A percentile compares a stretch with the other conserved stretches of the same genome.
These are phyloP conservation scores for Amylostereum chailletii DNA, from an alignment of 1,284 basidiomycete species.

Conservation along the genomic window DNA sequence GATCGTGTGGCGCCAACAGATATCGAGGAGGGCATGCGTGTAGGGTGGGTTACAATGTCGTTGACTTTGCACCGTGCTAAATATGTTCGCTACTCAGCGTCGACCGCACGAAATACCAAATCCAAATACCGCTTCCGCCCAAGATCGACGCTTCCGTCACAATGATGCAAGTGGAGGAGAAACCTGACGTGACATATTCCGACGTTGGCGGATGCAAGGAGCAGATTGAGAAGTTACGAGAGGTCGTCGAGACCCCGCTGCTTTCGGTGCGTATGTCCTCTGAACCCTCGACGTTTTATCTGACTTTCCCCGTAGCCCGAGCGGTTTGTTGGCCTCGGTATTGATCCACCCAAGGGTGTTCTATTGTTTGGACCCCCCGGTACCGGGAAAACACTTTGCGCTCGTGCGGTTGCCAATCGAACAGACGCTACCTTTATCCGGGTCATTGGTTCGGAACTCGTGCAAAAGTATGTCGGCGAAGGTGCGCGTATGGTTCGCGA, in stretches of 20 bases:
- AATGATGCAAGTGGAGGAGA: slow-evolving; percentile 99
- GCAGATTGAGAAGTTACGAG: slow-evolving; percentile 97
- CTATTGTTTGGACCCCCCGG: slow-evolving; percentile 95
- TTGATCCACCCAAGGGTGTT: slow-evolving; percentile 98
- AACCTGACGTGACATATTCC: slow-evolving; percentile 97
- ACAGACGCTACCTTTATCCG: slow-evolving; percentile 99
- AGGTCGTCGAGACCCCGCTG: slow-evolving; percentile 97
- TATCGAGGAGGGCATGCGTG: slow-evolving; percentile 99
- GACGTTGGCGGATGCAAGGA: slow-evolving; percentile 99
- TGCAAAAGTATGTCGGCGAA: slow-evolving; percentile 99
- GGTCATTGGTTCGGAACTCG: slow-evolving; percentile 97
- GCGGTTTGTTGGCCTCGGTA: slow-evolving; percentile 95
- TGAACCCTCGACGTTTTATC: slow-evolving; percentile 4
- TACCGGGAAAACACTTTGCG: slow-evolving; percentile 98
- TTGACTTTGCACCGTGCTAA: slow-evolving; percentile 7
- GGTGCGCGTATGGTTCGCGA: slow-evolving; percentile 99
- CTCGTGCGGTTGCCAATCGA: slow-evolving; percentile 95
- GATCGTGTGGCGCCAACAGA: slow-evolving; percentile 96
- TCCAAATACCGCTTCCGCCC: slow-evolving; percentile 99
- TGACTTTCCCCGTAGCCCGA: slow-evolving; percentile 65
- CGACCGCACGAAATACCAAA: slow-evolving; percentile 95
- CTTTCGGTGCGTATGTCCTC: slow-evolving; percentile 61
- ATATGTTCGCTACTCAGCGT: slow-evolving; percentile 39
- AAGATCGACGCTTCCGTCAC: slow-evolving; percentile 99
- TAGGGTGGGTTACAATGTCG: slow-evolving; percentile 62